Conservation (phyloP, 768 basidiomycete genomes). For the Cystobasidium tubakii region DNA sequence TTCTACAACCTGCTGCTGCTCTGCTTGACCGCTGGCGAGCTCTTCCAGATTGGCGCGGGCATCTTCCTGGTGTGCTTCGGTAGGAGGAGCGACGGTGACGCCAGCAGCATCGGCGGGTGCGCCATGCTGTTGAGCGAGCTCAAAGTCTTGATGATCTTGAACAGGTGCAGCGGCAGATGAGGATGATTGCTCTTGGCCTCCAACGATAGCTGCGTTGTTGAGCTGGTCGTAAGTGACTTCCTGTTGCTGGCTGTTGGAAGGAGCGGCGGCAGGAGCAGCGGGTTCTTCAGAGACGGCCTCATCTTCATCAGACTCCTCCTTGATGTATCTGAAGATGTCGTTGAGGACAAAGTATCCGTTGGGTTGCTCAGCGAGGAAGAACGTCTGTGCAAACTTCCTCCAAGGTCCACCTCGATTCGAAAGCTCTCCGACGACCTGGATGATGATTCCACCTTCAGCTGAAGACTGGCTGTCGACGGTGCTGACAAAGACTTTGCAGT, state of each 20-base stretch:
- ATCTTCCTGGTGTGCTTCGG: slow-evolving; percentile 7
- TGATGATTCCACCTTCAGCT: slow-evolving; percentile 89
- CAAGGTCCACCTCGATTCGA: slow-evolving; percentile 83
- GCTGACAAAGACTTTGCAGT: slow-evolving; percentile 98
- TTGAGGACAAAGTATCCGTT: slow-evolving; percentile 99
- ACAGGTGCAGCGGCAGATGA: not conserved
- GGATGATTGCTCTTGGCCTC: not conserved
- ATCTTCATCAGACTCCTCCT: slow-evolving; percentile 58
- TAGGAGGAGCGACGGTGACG: slow-evolving; percentile 14
- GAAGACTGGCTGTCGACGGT: slow-evolving; percentile 96
- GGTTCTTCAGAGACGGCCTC: slow-evolving; percentile 45
- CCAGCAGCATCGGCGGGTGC: slow-evolving; percentile 17
- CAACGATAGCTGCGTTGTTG: slow-evolving; percentile 3
- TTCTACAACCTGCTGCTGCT: slow-evolving; percentile 32
- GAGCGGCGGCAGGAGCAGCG: slow-evolving; percentile 37
- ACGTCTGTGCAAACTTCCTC: slow-evolving; percentile 98
- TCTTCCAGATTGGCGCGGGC: slow-evolving; percentile 20
- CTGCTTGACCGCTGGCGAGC: slow-evolving; percentile 18
- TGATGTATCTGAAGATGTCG: slow-evolving; percentile 99
- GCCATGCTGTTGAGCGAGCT: slow-evolving; percentile 29
- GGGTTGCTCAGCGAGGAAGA: slow-evolving; percentile 98
- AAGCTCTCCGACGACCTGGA: slow-evolving; percentile 98
- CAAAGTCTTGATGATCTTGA: slow-evolving; percentile 15
- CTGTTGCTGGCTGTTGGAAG: slow-evolving; percentile 49
- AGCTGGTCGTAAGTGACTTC: slow-evolving; percentile 43